Conservation (phyloP, 352 stramenopile genomes). For the Phytophthora pini region DNA sequence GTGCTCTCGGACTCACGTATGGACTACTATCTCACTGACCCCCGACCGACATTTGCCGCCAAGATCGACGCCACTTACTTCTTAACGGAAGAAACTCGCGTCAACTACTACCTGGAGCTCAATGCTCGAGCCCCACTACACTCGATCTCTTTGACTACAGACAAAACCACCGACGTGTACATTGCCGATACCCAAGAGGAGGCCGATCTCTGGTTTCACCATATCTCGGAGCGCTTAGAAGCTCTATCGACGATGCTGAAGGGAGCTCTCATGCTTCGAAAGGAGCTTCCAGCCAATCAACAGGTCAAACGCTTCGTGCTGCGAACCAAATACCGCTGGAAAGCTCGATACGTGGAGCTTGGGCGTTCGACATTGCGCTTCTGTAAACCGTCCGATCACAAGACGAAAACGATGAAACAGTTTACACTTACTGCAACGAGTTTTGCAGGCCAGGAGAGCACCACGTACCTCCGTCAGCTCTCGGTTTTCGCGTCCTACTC, state of each 20-base stretch:
- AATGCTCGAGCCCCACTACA: slow-evolving; percentile 58
- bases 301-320: slow-evolving; percentile 64
- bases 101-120: slow-evolving; percentile 71
- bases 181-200: slow-evolving; percentile 60
- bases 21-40: slow-evolving; percentile 73
- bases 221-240: slow-evolving; percentile 59
- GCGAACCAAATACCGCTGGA: slow-evolving; percentile 77
- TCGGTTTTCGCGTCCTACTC: slow-evolving; percentile 47
- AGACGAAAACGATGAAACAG: slow-evolving; percentile 70
- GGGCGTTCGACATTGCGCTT: slow-evolving; percentile 61
- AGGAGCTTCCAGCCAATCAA: slow-evolving; percentile 51
- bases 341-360: slow-evolving; percentile 59
- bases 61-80: slow-evolving; percentile 72
- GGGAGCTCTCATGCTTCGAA: slow-evolving; percentile 57
- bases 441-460: slow-evolving; percentile 62
- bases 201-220: slow-evolving; percentile 50
- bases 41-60: slow-evolving; percentile 63
- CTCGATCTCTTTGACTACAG: slow-evolving; percentile 70
- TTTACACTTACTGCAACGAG: slow-evolving; percentile 63
- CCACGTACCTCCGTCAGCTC: slow-evolving; percentile 58
- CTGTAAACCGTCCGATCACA: slow-evolving; percentile 49
- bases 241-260: slow-evolving; percentile 59
- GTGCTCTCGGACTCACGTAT: slow-evolving; percentile 80
- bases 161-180: slow-evolving; percentile 67
- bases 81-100: slow-evolving; percentile 40